phyloP scores from a whole-genome alignment of 176 grass and related monocot genomes.

The Juncus inflexus region DNA sequence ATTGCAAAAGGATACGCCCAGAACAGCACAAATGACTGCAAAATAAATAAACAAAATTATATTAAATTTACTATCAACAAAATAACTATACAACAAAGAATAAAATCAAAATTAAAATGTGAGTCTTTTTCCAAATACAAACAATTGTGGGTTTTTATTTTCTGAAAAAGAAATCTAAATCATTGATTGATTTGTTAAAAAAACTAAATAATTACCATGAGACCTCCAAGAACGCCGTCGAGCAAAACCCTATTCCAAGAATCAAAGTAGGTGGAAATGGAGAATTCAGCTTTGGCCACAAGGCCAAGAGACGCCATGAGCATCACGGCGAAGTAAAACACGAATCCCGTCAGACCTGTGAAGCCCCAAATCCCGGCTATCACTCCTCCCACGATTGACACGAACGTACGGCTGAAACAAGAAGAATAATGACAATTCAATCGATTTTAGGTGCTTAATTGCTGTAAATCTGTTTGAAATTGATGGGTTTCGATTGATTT shows the following conservation, averaged over 20 bases:
- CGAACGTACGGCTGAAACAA: conserved; percentile 74
- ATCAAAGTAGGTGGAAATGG: conserved; percentile 71
- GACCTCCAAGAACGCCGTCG: conserved; percentile 80
- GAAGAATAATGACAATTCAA: neutral
- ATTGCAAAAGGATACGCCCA: conserved; percentile 89
- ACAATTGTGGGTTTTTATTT: too few species aligned
- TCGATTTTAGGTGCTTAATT: conserved; percentile 18
- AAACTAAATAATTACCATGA: conserved; percentile 56
- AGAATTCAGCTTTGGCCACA: conserved; percentile 76
- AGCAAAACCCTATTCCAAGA: conserved; percentile 77
- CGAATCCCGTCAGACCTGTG: conserved; percentile 66
- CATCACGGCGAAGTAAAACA: conserved; percentile 93
- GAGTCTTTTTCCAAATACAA: too few species aligned
- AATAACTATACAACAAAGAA: too few species aligned
- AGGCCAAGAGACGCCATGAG: conserved; percentile 49
- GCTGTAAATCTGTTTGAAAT: neutral
- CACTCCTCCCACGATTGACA: conserved; percentile 88
- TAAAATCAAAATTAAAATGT: too few species aligned
- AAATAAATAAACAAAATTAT: conserved; percentile 18
- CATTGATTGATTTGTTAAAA: neutral
- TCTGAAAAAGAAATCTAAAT: too few species aligned
- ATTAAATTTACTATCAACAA: neutral
- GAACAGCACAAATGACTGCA: conserved; percentile 93
- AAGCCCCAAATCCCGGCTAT: conserved; percentile 88
- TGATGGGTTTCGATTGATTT: neutral